Base-by-base conservation (phyloP, 78 protist genomes). In the Speleostelium caveatum region DNA sequence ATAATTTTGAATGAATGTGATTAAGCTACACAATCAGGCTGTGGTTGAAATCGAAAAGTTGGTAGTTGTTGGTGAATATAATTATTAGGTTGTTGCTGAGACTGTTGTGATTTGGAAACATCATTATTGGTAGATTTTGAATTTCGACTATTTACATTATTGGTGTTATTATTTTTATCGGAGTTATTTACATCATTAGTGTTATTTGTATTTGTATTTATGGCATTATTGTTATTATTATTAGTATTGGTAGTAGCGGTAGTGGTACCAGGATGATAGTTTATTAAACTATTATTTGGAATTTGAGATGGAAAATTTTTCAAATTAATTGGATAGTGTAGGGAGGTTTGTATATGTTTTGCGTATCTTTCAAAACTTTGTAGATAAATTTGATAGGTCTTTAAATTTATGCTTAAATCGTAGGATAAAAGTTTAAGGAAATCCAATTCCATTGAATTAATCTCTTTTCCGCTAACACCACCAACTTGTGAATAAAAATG, bases 401-500 rank as follows among this genome's bases (percentile, higher is more conserved):
- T 61, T 3, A 56, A 14, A 14, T 49, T 49, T 6, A 63, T 63
- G 22, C 77, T 41, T 1, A 79, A 55, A 79, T 79, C 89, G 41
- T 61, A 79, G 12, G 75, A 65, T 33, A 79, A 26, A 19, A 79
- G 51, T 67, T 79, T 79, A 1, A 79, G 26, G 61, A 79, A 55
- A 56, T 79, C 88, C 33, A 79, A 58, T 56, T 79, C 88, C 88
- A 79, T 79, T 5, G 51, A 30, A 67, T 79, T 79, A 42, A 79
- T 79, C 56, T 79, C 88, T 17, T 67, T 56, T n/a, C 65, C 88
- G 3, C 61, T 45, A 2, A 79, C 88, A 39, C 88, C 88, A 36
- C 88, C 88, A 65, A 79, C 88, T 79, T 79, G 88, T 2, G 69
- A 53, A 36, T 79, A 79, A 67, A 79, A 79, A 19, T 79, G 75